Evolutionary conservation across 495 filamentous ascomycete genomes (phyloP), one percentile per base, ranked within the genome.

Genomic region (Aspergillus egyptiacus): DNA sequence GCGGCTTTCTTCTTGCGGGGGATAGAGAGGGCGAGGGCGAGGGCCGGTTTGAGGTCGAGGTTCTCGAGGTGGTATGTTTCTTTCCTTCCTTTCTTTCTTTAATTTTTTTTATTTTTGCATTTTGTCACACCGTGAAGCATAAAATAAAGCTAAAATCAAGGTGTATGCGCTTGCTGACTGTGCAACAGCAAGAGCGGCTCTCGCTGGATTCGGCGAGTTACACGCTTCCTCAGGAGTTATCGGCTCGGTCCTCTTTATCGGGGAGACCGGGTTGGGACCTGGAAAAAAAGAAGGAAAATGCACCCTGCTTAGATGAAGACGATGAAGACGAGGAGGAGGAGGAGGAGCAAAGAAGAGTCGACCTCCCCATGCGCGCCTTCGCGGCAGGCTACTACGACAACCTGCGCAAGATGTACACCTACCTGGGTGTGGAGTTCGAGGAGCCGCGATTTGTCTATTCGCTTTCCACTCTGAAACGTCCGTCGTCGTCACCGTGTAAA

Each of bases 311-410:
- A n/a, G n/a, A n/a, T n/a, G 14, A 34, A 10, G 6, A 17, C 20
- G 10, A 36, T 10, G 6, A 25, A 18, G 31, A 24, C 8, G 14
- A 10, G 10, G 22, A 36, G 1, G 15, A 20, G 18, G 28, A 30
- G 5, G 6, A 20, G n/a, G 40, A 20, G 20, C n/a, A 15, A 3
- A 20, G 7, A 33, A 63, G 75, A 41, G 54, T 75, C 19, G 77
- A 81, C 62, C 54, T 81, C n/a, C 79, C 79, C 14, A 80, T 80
- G 75, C 76, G 77, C 28, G 70, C 72, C 2, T 75, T 80, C 42
- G 71, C 74, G 6, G 75, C 65, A 13, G 73, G 75, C 18, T 82
- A 71, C 58, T 78, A 81, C 44, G 63, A 62, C n/a, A 74, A 74
- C 39, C 60, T 82, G 33, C 67, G 58, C 19, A 62, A 65, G 2